These are phyloP conservation scores for Fusarium piperis DNA, from an alignment of 2,329 filamentous ascomycete genomes.

Conservation along the genomic window DNA sequence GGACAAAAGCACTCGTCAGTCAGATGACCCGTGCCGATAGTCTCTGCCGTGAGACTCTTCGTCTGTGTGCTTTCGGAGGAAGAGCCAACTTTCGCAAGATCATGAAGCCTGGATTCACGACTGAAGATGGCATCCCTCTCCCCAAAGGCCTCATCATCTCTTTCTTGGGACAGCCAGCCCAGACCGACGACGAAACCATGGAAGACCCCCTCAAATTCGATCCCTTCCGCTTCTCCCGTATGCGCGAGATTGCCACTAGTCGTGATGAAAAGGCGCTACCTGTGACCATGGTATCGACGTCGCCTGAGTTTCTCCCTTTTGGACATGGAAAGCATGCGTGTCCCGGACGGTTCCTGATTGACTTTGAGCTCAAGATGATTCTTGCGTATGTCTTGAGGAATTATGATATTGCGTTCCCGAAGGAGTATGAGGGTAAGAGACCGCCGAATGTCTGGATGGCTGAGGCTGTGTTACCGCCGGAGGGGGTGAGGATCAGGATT, in stretches of 20 bases:
- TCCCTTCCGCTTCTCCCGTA: slow-evolving; percentile 53
- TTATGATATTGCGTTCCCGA: slow-evolving; percentile 32
- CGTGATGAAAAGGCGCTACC: slow-evolving; percentile 18
- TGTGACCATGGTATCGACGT: slow-evolving; percentile 29
- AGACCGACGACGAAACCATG: slow-evolving; percentile 44
- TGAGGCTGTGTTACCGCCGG: slow-evolving; percentile 30
- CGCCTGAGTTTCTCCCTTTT: slow-evolving; percentile 45
- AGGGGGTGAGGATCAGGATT: slow-evolving; percentile 26
- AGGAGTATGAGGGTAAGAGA: slow-evolving; percentile 32
- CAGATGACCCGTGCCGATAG: slow-evolving; percentile 54
- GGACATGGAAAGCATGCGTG: slow-evolving; percentile 50
- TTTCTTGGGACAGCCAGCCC: slow-evolving; percentile 45
- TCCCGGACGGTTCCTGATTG: slow-evolving; percentile 43
- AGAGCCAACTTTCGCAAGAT: slow-evolving; percentile 45
- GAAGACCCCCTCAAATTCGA: slow-evolving; percentile 52
- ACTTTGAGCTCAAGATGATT: slow-evolving; percentile 48
- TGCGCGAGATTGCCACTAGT: slow-evolving; percentile 41
- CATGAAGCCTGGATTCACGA: slow-evolving; percentile 42
- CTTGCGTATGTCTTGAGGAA: slow-evolving; percentile 34
- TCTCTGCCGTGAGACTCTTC: slow-evolving; percentile 54
- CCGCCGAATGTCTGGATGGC: slow-evolving; percentile 34
- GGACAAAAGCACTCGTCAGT: slow-evolving; percentile 52
- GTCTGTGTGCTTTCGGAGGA: slow-evolving; percentile 46
- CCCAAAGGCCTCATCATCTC: slow-evolving; percentile 47
- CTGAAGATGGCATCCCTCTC: slow-evolving; percentile 45